Conservation (phyloP, 2,329 filamentous ascomycete genomes). For the Exophiala xenobiotica region DNA sequence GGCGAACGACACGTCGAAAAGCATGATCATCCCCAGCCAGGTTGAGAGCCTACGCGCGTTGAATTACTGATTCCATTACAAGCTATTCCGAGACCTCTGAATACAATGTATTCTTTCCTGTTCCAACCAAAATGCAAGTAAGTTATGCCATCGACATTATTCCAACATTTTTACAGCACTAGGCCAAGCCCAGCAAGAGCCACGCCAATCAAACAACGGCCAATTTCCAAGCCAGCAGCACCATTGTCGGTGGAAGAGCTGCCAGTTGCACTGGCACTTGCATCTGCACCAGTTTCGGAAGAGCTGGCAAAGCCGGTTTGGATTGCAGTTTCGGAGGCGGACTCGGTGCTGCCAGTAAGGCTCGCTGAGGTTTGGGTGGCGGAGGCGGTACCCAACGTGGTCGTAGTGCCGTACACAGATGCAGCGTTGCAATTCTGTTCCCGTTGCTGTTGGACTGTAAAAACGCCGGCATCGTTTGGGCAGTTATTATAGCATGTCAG, state of each 20-base stretch:
- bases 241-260: constrained; percentile 20
- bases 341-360: constrained; percentile 14
- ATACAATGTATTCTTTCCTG: too few relatives aligned
- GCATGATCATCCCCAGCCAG: too few relatives aligned
- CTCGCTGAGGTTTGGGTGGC: constrained; percentile 20
- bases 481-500: constrained; percentile 65
- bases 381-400: constrained; percentile 14
- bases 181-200: constrained; percentile 20
- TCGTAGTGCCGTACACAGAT: constrained; percentile 36
- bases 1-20: too few relatives aligned
- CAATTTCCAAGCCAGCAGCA: constrained; percentile 21
- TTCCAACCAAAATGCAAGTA: too few relatives aligned
- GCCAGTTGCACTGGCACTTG: constrained; percentile 30
- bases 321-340: constrained; percentile 11
- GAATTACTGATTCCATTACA: too few relatives aligned
- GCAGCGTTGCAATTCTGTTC: constrained; percentile 46
- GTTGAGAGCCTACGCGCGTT: too few relatives aligned
- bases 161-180: neutral
- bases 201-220: constrained; percentile 33
- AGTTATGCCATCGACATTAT: neutral
- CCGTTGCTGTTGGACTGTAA: constrained; percentile 36
- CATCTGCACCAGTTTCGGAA: constrained; percentile 20
- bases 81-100: too few relatives aligned
- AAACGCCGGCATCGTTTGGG: constrained; percentile 47
- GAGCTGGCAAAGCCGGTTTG: constrained; percentile 21